Evolutionary conservation across 768 basidiomycete genomes (phyloP), one percentile per base, ranked within the genome.

Genomic region (Lentinula guzmanii): DNA sequence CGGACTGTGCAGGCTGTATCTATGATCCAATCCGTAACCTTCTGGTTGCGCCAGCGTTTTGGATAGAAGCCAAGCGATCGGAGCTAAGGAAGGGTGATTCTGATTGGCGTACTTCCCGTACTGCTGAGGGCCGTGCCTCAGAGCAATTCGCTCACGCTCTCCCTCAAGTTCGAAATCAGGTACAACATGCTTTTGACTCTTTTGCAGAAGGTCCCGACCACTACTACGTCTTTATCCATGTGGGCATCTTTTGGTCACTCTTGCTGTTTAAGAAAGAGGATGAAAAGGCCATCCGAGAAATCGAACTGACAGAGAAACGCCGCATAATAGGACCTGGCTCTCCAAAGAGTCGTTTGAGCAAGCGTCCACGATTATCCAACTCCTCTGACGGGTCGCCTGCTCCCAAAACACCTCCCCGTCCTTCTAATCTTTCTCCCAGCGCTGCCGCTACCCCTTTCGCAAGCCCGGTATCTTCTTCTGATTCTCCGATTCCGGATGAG

Each of bases 301-400:
- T 28, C 28, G 28, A 28, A 28, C 0, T 28, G 0, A 28, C 0
- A 0, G 28, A 28, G 28, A 28, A 28, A 0, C 28, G 0, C 0
- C 28, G 28, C 28, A 28, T 28, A 28, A 0, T 28, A 28, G 28
- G 28, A 28, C 28, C 28, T 28, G 0, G 28, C 28, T 28, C 28
- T 28, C 0, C 28, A 28, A 28, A 28, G 28, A 28, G 28, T 28
- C 28, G 28, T 28, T 28, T 4, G 28, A 28, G 0, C 0, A 28
- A 28, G 28, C 28, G 28, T 28, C 0, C 28, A 28, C 28, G 28
- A 28, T 28, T 28, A 28, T 28, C 28, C 28, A 28, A 0, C 28
- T 28, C 28, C 28, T 28, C 28, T 28, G 28, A 28, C 28, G 28
- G 28, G 28, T 28, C 28, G 28, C 28, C 28, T 28, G 28, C 3